Conservation (phyloP, 2,329 filamentous ascomycete species). For the Clonostachys byssicola region DNA sequence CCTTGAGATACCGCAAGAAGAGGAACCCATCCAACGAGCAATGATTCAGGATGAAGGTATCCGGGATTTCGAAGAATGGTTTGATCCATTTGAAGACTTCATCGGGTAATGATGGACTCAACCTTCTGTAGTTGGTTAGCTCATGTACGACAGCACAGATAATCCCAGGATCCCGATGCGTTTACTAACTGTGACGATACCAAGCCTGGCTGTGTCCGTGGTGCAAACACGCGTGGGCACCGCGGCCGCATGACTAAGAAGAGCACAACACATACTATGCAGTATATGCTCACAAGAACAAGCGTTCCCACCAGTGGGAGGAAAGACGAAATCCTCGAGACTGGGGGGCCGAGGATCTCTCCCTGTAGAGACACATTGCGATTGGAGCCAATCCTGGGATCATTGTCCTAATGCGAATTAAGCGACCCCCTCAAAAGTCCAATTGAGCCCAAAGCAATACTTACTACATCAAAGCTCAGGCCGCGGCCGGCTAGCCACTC, state of each 20-base stretch:
- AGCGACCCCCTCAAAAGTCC: too few species aligned
- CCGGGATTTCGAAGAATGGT: slow-evolving; percentile 62
- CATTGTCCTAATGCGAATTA: too few species aligned
- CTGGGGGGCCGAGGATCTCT: neutral
- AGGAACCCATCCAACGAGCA: slow-evolving; percentile 90
- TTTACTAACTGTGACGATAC: neutral
- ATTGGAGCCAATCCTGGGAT: neutral
- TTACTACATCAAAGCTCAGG: too few species aligned
- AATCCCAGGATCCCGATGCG: neutral
- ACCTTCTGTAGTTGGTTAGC: slow-evolving; percentile 32
- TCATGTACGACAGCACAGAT: neutral
- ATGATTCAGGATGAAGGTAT: slow-evolving; percentile 82
- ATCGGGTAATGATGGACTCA: slow-evolving; percentile 52
- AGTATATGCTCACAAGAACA: neutral
- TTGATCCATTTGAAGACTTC: slow-evolving; percentile 65
- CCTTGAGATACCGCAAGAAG: slow-evolving; percentile 65
- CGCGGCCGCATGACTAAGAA: neutral
- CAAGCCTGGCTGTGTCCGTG: neutral
- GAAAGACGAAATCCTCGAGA: neutral
- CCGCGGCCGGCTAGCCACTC: too few species aligned
- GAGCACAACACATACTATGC: neutral
- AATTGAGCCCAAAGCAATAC: too few species aligned
- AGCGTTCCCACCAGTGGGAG: neutral
- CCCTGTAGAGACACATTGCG: neutral
- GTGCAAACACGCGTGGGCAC: neutral